Evolutionary conservation across 2,329 filamentous ascomycete species (phyloP).

Genomic region (Pseudogymnoascus sp.): DNA sequence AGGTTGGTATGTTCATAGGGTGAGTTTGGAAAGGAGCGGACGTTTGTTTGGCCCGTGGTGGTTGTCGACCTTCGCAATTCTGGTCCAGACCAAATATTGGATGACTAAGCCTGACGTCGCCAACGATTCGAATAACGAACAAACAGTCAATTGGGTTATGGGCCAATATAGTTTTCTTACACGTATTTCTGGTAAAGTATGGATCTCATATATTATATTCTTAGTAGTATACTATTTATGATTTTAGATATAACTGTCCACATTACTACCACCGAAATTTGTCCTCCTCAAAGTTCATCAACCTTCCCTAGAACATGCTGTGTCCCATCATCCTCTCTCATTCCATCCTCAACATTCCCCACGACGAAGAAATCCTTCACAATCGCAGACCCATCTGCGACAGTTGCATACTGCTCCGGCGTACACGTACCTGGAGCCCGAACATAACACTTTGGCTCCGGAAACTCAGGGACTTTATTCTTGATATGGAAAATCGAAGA

Average conservation of each 20-base stretch:
- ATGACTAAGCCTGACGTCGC: background rate
- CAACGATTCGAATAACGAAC: background rate
- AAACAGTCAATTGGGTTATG: background rate
- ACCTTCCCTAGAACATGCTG: background rate
- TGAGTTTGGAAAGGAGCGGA: background rate
- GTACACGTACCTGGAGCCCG: slow-evolving; percentile 35
- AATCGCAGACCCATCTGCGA: slow-evolving; percentile 37
- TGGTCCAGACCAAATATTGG: slow-evolving; percentile 4
- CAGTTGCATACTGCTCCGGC: slow-evolving; percentile 33
- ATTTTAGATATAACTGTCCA: background rate
- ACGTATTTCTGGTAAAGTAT: background rate
- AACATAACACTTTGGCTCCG: slow-evolving; percentile 38
- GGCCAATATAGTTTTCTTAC: background rate
- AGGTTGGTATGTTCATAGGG: background rate
- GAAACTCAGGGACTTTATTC: slow-evolving; percentile 31
- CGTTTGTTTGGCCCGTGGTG: background rate
- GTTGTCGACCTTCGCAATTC: background rate
- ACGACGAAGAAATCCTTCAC: slow-evolving; percentile 39
- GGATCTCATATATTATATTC: background rate
- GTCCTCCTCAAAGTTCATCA: background rate
- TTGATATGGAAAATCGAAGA: slow-evolving; percentile 36
- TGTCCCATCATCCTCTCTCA: background rate
- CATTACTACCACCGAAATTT: background rate
- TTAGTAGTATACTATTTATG: background rate
- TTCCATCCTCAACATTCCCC: slow-evolving; percentile 13